phyloP scores from a whole-genome alignment of 768 basidiomycete species.

The Hericium erinaceus region DNA sequence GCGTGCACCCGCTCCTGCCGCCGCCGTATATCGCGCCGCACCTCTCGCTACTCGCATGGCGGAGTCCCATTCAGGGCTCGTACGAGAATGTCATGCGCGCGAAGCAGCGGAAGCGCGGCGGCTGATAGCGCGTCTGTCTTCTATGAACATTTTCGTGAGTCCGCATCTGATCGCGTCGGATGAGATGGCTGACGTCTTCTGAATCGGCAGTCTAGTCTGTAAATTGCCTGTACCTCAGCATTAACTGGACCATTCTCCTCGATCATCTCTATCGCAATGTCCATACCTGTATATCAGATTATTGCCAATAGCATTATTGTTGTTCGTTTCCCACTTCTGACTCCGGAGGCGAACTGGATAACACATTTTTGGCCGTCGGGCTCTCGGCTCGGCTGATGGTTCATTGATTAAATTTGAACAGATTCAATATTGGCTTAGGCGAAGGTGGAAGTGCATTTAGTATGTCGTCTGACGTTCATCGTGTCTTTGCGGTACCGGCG shows the following conservation, averaged over 20 bases:
- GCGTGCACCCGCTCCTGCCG: slow-evolving; percentile 62
- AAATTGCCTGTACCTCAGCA: background rate
- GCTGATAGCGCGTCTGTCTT: background rate
- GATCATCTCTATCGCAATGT: background rate
- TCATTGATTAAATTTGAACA: no score
- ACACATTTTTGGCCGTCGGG: no score
- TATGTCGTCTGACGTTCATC: no score
- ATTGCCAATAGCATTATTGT: background rate
- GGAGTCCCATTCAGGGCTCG: slow-evolving; percentile 60
- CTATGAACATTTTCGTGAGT: background rate
- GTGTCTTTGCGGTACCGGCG: no score
- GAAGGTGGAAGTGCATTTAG: no score
- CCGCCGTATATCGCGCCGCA: slow-evolving; percentile 65
- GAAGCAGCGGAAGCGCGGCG: slow-evolving; percentile 23
- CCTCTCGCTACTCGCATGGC: slow-evolving; percentile 54
- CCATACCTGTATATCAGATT: background rate
- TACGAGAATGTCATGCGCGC: slow-evolving; percentile 58
- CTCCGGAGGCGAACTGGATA: background rate
- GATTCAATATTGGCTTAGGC: no score
- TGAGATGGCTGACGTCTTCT: no score
- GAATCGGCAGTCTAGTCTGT: background rate
- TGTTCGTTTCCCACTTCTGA: background rate
- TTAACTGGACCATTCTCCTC: background rate
- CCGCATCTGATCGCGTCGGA: no score
- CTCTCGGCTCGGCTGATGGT: no score